phyloP scores from a whole-genome alignment of 345 rosid genomes.

The Turritis glabra region DNA sequence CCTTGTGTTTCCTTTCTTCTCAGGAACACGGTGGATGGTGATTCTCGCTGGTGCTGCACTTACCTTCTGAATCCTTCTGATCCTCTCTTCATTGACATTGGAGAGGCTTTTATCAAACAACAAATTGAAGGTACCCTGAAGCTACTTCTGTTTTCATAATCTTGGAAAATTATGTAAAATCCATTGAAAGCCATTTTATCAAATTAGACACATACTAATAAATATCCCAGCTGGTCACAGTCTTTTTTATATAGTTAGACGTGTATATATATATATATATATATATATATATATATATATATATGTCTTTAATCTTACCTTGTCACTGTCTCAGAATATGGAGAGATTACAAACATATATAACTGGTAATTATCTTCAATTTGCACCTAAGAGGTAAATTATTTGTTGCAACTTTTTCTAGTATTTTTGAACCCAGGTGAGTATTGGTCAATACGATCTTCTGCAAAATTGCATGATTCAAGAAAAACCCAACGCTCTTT shows the following conservation, averaged over 20 bases:
- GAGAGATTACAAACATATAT: conserved; percentile 93
- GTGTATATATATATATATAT: background rate
- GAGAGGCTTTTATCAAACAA: conserved; percentile 77
- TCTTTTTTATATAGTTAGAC: conserved; percentile 11
- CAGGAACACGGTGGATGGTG: conserved; percentile 91
- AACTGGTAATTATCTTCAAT: conserved; percentile 65
- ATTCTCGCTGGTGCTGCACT: conserved; percentile 94
- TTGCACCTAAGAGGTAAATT: background rate
- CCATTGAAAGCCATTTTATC: background rate
- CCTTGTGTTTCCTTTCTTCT: conserved; percentile 13
- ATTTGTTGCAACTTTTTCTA: background rate
- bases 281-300: background rate
- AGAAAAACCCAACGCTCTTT: background rate
- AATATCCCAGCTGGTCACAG: conserved; percentile 7
- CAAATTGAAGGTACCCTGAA: conserved; percentile 65
- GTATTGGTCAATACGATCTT: background rate
- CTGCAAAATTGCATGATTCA: background rate
- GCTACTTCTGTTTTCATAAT: conserved; percentile 6
- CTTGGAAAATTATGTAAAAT: background rate
- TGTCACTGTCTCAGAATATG: conserved; percentile 67
- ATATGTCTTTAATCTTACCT: background rate
- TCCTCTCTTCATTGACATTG: conserved; percentile 81
- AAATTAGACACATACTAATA: background rate
- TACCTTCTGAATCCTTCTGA: conserved; percentile 91
- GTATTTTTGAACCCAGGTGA: background rate